Conservation (phyloP, 1,139 yeast genomes). For the Torulaspora pretoriensis region DNA sequence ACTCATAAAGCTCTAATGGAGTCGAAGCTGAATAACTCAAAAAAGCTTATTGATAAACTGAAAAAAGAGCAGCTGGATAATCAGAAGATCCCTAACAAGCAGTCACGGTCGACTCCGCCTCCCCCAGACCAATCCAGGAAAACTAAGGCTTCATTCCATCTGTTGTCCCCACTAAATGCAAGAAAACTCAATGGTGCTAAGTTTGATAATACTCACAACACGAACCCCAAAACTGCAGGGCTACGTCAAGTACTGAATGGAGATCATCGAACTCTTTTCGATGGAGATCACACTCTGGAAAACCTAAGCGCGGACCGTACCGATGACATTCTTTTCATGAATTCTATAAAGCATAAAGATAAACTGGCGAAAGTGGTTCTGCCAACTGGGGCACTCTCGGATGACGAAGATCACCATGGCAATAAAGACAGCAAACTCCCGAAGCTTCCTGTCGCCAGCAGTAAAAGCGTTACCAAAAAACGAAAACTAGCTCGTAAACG, state of each 20-base stretch:
- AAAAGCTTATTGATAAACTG: constrained; percentile 31
- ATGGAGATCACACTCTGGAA: constrained; percentile 18
- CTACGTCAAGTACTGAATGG: constrained; percentile 19
- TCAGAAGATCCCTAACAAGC: neutral
- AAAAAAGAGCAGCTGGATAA: constrained; percentile 11
- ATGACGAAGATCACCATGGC: constrained; percentile 8
- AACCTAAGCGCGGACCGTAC: constrained; percentile 18
- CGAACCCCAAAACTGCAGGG: constrained; percentile 13
- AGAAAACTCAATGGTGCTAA: constrained; percentile 11
- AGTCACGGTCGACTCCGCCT: constrained; percentile 5
- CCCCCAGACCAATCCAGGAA: constrained; percentile 7
- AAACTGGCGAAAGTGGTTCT: constrained; percentile 17
- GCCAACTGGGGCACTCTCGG: constrained; percentile 19
- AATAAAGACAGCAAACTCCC: neutral
- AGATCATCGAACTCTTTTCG: constrained; percentile 23
- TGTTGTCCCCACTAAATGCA: constrained; percentile 20
- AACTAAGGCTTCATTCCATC: constrained; percentile 15
- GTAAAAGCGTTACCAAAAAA: constrained; percentile 14
- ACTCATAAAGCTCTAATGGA: constrained; percentile 37
- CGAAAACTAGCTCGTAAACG: constrained; percentile 23
- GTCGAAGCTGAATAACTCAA: constrained; percentile 37
- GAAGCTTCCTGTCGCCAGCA: neutral
- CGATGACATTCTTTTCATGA: constrained; percentile 18
- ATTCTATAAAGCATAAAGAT: constrained; percentile 17
- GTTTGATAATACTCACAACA: constrained; percentile 1